phyloP scores from a whole-genome alignment of 2,329 filamentous ascomycete genomes.

The Talaromyces pinophilus region DNA sequence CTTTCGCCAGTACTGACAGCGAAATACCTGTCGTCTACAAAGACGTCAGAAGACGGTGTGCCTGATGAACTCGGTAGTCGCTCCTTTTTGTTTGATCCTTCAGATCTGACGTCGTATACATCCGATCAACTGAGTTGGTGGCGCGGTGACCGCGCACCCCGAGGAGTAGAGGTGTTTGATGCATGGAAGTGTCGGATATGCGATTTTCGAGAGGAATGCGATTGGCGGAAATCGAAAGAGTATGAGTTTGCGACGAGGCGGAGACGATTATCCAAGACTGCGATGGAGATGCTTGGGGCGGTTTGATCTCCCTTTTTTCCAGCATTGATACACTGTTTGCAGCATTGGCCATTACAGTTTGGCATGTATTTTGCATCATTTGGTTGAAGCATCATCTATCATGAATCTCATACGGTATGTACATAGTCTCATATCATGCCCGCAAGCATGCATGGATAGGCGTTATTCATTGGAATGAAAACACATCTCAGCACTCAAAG shows the following conservation, averaged over 20 bases:
- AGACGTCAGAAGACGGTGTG: conserved; percentile 17
- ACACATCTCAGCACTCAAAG: background rate
- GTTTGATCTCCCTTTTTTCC: conserved; percentile 1
- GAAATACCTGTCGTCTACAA: conserved; percentile 43
- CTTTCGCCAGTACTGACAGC: conserved; percentile 50
- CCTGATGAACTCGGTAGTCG: conserved; percentile 54
- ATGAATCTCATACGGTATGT: background rate
- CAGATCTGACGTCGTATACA: conserved; percentile 66
- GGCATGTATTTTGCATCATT: background rate
- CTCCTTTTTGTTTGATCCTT: conserved; percentile 66
- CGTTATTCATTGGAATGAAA: conserved; percentile 7
- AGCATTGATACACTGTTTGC: background rate
- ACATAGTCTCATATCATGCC: conserved; percentile 2
- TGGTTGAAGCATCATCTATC: conserved; percentile 1
- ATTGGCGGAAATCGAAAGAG: conserved; percentile 73
- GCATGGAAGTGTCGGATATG: conserved; percentile 85
- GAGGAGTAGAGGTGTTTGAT: conserved; percentile 78
- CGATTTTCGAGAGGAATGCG: conserved; percentile 76
- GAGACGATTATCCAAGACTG: conserved; percentile 28
- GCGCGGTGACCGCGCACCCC: conserved; percentile 70
- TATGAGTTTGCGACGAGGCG: conserved; percentile 52
- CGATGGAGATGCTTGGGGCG: conserved; percentile 16
- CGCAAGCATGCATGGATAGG: conserved; percentile 12
- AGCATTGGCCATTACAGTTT: background rate
- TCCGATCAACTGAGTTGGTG: conserved; percentile 79